Conservation (phyloP, 352 stramenopile species). For the Halophytophthora batemanensis region DNA sequence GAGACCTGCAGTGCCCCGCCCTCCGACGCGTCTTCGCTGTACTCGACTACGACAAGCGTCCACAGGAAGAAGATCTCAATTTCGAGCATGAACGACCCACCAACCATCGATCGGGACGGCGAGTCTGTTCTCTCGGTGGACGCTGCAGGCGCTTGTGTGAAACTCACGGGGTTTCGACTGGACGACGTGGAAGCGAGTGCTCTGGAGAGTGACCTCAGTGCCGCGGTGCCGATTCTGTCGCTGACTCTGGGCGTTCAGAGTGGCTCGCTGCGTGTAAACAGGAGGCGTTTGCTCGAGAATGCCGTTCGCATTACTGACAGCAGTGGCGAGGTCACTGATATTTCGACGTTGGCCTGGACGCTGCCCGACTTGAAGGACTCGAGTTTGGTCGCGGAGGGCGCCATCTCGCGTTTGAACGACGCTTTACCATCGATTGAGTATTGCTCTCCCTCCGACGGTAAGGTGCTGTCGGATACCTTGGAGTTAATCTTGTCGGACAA, state of each 20-base stretch:
- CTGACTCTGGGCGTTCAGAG: constrained; percentile 4
- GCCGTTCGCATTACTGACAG: constrained; percentile 8
- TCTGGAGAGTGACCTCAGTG: constrained; percentile 6
- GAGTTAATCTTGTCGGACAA: constrained; percentile 19
- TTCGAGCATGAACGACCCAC: constrained; percentile 18
- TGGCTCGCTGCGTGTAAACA: constrained; percentile 14
- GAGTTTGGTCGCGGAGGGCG: constrained; percentile 11
- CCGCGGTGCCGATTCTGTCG: constrained; percentile 12
- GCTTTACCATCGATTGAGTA: constrained; percentile 20
- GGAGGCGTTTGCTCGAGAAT: constrained; percentile 5
- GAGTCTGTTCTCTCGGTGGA: constrained; percentile 2
- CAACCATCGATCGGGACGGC: constrained; percentile 4
- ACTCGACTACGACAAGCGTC: not conserved
- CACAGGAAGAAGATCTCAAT: constrained; percentile 23
- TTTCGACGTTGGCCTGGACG: constrained; percentile 10
- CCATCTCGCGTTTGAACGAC: constrained; percentile 16
- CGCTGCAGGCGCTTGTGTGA: constrained; percentile 6
- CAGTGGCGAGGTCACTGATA: not conserved
- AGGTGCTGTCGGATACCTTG: constrained; percentile 4
- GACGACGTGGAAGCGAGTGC: constrained; percentile 14
- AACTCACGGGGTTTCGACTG: constrained; percentile 13
- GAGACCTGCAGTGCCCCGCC: constrained; percentile 6
- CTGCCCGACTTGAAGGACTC: constrained; percentile 10
- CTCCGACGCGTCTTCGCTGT: not conserved
- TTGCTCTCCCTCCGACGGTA: constrained; percentile 16